Evolutionary conservation across 192 early-diverging fungal species (phyloP), one percentile per base, ranked within the genome.

Genomic region (Paraglomus brasilianum): DNA sequence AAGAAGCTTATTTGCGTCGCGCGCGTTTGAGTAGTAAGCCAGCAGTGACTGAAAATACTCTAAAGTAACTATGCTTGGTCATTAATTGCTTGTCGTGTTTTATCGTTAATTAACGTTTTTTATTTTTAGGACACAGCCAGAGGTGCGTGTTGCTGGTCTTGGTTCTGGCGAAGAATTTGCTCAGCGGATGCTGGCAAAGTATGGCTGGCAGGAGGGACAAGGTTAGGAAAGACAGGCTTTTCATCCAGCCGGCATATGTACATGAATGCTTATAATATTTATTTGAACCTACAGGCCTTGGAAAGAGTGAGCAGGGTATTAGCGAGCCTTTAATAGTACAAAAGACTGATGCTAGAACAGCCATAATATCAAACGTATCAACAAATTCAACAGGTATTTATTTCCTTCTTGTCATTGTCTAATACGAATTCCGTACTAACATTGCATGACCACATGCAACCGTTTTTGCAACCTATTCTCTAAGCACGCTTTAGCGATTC

Each of bases 1-100:
- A 90, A 53, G 89, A 90, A 64, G 89, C 88, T 1, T 90, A 84
- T 68, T 74, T 84, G 55, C 77, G 84, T 15, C 78, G 88, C 56
- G 84, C 82, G 21, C 61, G 66, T 58, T 72, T 88, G 46, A 82
- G 77, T 30, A 64, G 77, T 30, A 67, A 74, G 17, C 3, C 62
- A 48, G 8, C 68, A 46, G 11, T 53, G 69, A 49, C 22, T 60
- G 55, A 70, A 42, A 51, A 22, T 50, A 36, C 63, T 50, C 17
- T 21, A 66, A 66, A 66, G 63, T 66, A 36, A 39, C 13, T 66
- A 40, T 38, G 15, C 1, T 47, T 15, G 21, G 13, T 58, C 21
- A 58, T 58, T 24, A 15, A 58, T 15, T 46, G 19, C 38, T n/a
- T n/a, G 15, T 67, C 1, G 14, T 55, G 19, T 10, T 69, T 40